Percentiles rank a stretch among this genome's conserved stretches.
phyloP scores from a whole-genome alignment of 208 protist species.

The Trypanosoma vivax region DNA sequence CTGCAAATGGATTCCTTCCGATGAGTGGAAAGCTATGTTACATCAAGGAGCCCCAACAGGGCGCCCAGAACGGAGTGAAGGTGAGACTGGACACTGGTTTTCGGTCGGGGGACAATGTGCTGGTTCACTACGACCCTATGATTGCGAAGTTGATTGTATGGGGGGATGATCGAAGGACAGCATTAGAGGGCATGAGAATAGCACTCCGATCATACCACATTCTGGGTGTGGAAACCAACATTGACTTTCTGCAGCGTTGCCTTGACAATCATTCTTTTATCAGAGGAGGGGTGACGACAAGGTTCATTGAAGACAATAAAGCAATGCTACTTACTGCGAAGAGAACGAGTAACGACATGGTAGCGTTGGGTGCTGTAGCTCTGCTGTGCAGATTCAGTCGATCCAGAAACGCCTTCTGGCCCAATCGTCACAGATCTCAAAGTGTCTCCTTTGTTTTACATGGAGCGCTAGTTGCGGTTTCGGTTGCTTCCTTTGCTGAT shows the following conservation, averaged over 20 bases:
- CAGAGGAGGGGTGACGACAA: constrained; percentile 26
- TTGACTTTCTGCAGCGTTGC: constrained; percentile 38
- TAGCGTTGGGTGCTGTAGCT: constrained; percentile 21
- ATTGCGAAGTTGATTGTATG: constrained; percentile 96
- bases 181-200: constrained; percentile 56
- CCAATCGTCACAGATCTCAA: constrained; percentile 25
- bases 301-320: constrained; percentile 32
- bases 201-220: constrained; percentile 86
- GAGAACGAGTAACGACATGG: constrained; percentile 5
- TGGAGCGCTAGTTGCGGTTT: constrained; percentile 20
- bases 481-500: constrained; percentile 16
- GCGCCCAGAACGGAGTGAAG: constrained; percentile 13
- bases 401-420: constrained; percentile 24
- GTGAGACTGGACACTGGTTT: constrained; percentile 86
- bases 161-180: constrained; percentile 61
- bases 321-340: constrained; percentile 20
- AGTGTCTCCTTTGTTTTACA: constrained; percentile 26
- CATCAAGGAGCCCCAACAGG: constrained; percentile 26
- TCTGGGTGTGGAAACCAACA: constrained; percentile 89
- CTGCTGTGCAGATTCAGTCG: constrained; percentile 16
- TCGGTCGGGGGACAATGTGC: constrained; percentile 65
- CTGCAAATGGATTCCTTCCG: constrained; percentile 84
- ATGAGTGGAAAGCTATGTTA: constrained; percentile 58
- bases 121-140: constrained; percentile 96
- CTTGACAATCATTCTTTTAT: constrained; percentile 14